Evolutionary conservation across 1,284 basidiomycete genomes (phyloP), one percentile per base, ranked within the genome.

Genomic region (Sanghuangporus weigelae): DNA sequence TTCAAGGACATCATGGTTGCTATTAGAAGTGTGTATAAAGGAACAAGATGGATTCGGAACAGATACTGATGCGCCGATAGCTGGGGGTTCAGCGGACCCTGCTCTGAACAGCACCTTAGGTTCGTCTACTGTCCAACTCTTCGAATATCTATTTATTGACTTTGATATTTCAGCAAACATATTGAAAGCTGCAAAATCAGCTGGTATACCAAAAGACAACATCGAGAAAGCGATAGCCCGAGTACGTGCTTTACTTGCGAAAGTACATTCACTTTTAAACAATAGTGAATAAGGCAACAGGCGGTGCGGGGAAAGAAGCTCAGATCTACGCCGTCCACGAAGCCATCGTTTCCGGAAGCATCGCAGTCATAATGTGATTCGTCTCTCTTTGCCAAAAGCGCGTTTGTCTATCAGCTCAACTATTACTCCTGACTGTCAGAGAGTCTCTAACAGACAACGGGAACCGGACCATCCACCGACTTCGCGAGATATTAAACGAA

Each of bases 371-470:
- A 59, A 85, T 94, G 92, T 90, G 73, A 75, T 89, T 73, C 14
- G 7, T n/a, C 42, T 8, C 51, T 51, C 6, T 49, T 12, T 39
- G 57, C 31, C 16, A 36, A 26, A 44, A 23, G 59, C 56, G 42
- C 60, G 50, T 58, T 57, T 35, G 48, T 39, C 23, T 69, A 73
- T 56, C 49, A 50, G 59, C 53, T 67, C 62, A 46, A 16, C 44
- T 46, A 8, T 58, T 11, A 49, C 19, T 21, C 48, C 53, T 48
- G 57, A 53, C 12, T 58, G 26, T 23, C 59, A 93, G 92, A 72
- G 92, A 93, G 74, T 92, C 88, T 71, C 72, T 87, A 53, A 89
- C 90, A 35, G 85, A 92, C 69, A 93, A 93, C 69, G 75, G 80
- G 35, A 87, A 86, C 60, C 83, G 91, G 48, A 92, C 91, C 5